Base-by-base conservation (phyloP, 2,329 filamentous ascomycete species). In the Fusarium papillatum region DNA sequence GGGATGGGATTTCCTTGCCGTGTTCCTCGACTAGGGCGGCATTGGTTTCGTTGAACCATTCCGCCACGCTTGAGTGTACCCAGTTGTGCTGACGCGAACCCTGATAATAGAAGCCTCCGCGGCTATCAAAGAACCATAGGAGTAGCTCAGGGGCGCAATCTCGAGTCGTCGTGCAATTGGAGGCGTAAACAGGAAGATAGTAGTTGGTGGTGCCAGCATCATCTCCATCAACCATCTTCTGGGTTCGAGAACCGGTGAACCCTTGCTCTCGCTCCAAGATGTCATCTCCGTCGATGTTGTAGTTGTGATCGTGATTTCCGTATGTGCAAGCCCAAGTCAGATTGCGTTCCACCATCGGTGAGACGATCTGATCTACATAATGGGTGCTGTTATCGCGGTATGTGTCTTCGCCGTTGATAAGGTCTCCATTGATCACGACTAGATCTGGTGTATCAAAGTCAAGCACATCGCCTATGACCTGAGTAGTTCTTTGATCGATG, bases 41-140 rank as follows among this genome's bases (percentile, higher is more conserved):
- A 14, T 87, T 80, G 4, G 79, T 70, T 1, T 77, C 73, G 7
- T 78, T 76, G 77, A 88, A 89, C 87, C 88, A 89, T 4, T 81
- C 69, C 1, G 87, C 87, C 16, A 88, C 87, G 9, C 80, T 81
- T 6, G 70, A 64, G 66, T 88, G 84, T 5, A 89, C 87, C 87
- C 87, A 89, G 68, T 85, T 83, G 76, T 48, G 79, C 64, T 17
- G 80, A 63, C 62, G 84, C 63, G 50, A 74, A 78, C 73, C 77
- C 70, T 88, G 87, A 76, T 87, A 90, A 57, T 86, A 84, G 64
- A 85, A 85, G 10, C 92, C 92, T 41, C 92, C 92, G 16, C 89
- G 86, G 66, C 87, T 90, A 78, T 95, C 93, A 77, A 95, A 94
- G 83, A 95, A 95, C 92, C 93, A 95, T 2, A 95, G 84, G 1